Evolutionary conservation across 208 protist species (phyloP), one percentile per base, ranked within the genome.

Genomic region (Trypanosoma avium): DNA sequence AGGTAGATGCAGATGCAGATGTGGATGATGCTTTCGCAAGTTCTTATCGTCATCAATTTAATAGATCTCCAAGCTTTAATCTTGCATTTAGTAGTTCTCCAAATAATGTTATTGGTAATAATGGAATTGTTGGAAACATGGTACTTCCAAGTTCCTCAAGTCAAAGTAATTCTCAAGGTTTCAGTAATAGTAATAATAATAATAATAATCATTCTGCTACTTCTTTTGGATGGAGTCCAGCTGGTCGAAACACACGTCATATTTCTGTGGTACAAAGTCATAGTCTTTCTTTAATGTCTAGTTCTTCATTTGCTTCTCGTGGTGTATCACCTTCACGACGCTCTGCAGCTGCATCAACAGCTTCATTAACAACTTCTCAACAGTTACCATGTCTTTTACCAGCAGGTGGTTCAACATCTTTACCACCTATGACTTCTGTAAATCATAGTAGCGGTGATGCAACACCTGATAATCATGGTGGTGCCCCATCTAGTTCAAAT

Each of bases 311-410:
- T 53, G 38, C 60, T 35, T 83, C 79, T 15, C 77, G 74, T 49
- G 71, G 66, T 7, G 83, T 84, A 30, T 84, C 79, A 8, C 83
- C 79, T 27, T 90, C 74, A 24, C 79, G 84, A 13, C 69, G 49
- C 70, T 75, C 61, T 45, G 72, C 46, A 46, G 65, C 75, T 21
- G 75, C 69, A 15, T 64, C 72, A 13, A 73, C 68, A 26, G 58
- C 69, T 35, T 66, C 75, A 47, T 67, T 75, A 13, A 61, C 30
- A 21, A 45, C 40, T 17, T 56, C 58, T 15, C 73, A 67, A 50
- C 63, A 64, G 30, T 36, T 64, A 53, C 64, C 38, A n/a, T 32
- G 22, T 53, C 58, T 71, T n/a, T 24, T 65, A 17, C 4, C 38
- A 26, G 43, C 66, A 36, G 26, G 33, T 45, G 40, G 38, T 27